Percentiles rank a stretch among this genome's conserved stretches.
phyloP scores from a whole-genome alignment of 2,329 filamentous ascomycete species.

The Pyricularia pennisetigena region DNA sequence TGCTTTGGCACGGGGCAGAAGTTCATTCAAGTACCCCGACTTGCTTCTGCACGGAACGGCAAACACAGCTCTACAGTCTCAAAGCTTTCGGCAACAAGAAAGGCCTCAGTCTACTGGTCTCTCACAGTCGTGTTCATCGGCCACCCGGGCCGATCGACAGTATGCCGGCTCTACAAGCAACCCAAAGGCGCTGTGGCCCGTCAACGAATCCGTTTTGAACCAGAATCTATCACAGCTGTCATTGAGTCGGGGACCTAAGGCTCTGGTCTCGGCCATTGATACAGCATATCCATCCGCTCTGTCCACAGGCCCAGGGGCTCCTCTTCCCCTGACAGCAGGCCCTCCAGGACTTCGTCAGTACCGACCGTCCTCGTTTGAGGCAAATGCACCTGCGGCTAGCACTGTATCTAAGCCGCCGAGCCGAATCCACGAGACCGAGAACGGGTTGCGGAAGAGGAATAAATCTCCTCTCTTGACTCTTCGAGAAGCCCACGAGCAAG shows the following conservation, averaged over 20 bases:
- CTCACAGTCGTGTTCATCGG: neutral
- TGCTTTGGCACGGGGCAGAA: conserved; percentile 21
- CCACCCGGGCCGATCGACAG: neutral
- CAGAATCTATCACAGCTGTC: neutral
- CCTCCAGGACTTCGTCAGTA: conserved; percentile 43
- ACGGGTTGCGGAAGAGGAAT: neutral
- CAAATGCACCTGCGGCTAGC: neutral
- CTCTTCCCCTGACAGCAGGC: conserved; percentile 42
- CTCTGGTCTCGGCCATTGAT: neutral
- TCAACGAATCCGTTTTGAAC: neutral
- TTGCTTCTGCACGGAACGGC: neutral
- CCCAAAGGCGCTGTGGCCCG: neutral
- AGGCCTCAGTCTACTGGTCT: neutral
- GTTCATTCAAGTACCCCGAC: neutral
- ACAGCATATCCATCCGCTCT: conserved; percentile 1
- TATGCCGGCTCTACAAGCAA: neutral
- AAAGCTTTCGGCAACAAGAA: neutral
- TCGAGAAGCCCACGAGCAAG: neutral
- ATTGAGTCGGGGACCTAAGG: neutral
- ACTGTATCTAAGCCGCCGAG: neutral
- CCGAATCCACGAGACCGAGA: neutral
- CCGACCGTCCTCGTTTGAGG: conserved; percentile 31
- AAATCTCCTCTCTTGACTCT: neutral
- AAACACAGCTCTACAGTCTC: neutral
- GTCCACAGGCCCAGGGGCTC: conserved; percentile 27